phyloP scores from a whole-genome alignment of 441 rosid genomes.

The Manihot esculenta region DNA sequence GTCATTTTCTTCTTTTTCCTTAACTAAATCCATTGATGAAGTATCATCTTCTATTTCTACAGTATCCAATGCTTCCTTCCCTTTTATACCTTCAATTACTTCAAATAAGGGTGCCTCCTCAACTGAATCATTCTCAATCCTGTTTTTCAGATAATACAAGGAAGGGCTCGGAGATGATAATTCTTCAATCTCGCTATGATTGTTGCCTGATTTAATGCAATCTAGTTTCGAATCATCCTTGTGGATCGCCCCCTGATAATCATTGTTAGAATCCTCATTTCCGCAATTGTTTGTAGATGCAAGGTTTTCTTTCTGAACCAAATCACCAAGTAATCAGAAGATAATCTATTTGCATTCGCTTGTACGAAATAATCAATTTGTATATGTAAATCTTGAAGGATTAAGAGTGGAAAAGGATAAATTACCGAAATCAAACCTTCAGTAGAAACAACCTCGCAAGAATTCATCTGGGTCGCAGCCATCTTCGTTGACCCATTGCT shows the following conservation, averaged over 20 bases:
- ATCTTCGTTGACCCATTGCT: conserved; percentile 22
- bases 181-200: conserved; percentile 13
- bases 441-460: conserved; percentile 11
- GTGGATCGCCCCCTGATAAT: conserved; percentile 16
- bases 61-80: conserved; percentile 5
- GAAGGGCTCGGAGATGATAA: conserved; percentile 7
- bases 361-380: not conserved
- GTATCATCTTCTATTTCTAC: not conserved
- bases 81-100: conserved; percentile 7
- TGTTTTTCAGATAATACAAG: conserved; percentile 1
- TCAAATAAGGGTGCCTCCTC: conserved; percentile 3
- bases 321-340: conserved; percentile 2
- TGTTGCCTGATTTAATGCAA: not conserved
- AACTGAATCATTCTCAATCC: conserved; percentile 7
- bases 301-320: conserved; percentile 29
- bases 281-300: conserved; percentile 3
- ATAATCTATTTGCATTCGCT: not conserved
- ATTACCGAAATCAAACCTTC: conserved; percentile 24
- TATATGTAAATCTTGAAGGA: not conserved
- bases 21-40: conserved; percentile 10
- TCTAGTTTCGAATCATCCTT: conserved; percentile 21
- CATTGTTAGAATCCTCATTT: conserved; percentile 10
- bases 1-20: conserved; percentile 1
- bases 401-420: not conserved
- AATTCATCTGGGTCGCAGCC: conserved; percentile 20